phyloP scores from a whole-genome alignment of 306 rosid genomes.

The Rosa rugosa region DNA sequence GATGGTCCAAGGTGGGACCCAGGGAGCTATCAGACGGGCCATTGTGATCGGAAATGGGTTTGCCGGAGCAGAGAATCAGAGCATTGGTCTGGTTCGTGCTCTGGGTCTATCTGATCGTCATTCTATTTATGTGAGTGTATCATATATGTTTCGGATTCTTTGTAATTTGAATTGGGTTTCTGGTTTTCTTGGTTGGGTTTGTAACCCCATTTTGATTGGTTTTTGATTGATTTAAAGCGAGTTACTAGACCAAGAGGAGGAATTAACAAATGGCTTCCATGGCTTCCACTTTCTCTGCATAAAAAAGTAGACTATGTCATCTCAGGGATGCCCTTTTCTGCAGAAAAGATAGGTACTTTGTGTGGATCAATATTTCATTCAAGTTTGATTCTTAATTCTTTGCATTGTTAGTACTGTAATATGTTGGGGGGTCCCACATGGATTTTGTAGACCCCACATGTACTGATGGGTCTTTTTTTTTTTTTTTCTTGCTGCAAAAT shows the following conservation, averaged over 20 bases:
- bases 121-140: slow-evolving; percentile 58
- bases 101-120: slow-evolving; percentile 69
- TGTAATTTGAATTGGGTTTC: background rate
- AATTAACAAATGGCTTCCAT: slow-evolving; percentile 70
- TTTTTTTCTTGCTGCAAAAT: slow-evolving; percentile 11
- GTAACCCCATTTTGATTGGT: background rate
- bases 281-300: slow-evolving; percentile 88
- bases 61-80: slow-evolving; percentile 87
- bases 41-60: slow-evolving; percentile 84
- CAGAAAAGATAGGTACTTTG: slow-evolving; percentile 44
- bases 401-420: background rate
- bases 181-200: background rate
- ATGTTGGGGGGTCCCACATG: background rate
- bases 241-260: slow-evolving; percentile 87
- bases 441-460: background rate
- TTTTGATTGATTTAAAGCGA: slow-evolving; percentile 41
- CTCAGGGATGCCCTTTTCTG: slow-evolving; percentile 6
- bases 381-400: background rate
- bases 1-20: slow-evolving; percentile 44
- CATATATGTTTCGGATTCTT: background rate
- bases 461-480: slow-evolving; percentile 4
- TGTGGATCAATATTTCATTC: background rate
- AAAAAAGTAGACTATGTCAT: slow-evolving; percentile 43
- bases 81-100: slow-evolving; percentile 83
- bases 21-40: slow-evolving; percentile 58